Conservation (phyloP, 768 basidiomycete genomes). For the Mycena olivaceomarginata region DNA sequence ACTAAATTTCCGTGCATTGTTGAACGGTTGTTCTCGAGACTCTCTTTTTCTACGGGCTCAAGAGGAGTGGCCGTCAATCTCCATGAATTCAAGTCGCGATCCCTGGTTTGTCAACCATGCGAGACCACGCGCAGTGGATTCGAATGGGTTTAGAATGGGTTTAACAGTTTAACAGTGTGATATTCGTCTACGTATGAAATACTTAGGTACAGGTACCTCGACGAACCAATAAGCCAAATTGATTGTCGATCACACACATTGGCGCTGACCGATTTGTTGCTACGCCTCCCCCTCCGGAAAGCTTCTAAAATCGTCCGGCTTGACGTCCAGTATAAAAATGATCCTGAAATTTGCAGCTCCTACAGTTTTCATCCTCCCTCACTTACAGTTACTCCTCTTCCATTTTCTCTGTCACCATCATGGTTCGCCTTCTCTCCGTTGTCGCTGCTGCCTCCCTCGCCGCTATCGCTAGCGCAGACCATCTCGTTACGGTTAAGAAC, state of each 20-base stretch:
- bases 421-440: background rate
- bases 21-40: background rate
- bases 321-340: background rate
- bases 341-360: background rate
- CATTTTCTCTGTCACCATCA: background rate
- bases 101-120: constrained; percentile 9
- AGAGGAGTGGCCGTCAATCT: background rate
- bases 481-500: background rate
- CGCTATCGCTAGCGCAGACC: constrained; percentile 1
- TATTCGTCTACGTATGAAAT: no score
- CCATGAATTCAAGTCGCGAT: no score
- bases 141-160: background rate
- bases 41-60: constrained; percentile 1
- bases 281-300: constrained; percentile 1
- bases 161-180: no score
- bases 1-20: background rate
- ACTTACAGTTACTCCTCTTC: background rate
- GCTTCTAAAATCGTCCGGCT: background rate
- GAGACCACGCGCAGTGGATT: constrained; percentile 4
- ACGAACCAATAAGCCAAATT: no score
- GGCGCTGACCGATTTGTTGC: background rate
- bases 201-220: no score
- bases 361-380: background rate
- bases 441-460: constrained; percentile 6
- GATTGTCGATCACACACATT: background rate